These are phyloP conservation scores for Eudorina sp. DNA, from an alignment of 139 green algal genomes.

Conservation along the genomic window DNA sequence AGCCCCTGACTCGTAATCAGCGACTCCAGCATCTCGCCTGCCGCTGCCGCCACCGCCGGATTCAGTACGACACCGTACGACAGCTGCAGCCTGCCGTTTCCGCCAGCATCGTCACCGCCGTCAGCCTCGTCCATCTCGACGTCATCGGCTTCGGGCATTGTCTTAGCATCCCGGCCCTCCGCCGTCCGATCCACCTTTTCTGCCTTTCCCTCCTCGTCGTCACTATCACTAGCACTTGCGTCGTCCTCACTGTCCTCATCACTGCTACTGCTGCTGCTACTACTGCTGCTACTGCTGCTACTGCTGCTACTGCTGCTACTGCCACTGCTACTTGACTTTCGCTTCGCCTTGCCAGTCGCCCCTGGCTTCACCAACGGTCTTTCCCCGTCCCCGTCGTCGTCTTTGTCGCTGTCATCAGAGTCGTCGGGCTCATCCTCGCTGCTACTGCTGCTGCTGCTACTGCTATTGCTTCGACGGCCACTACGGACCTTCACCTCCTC, in stretches of 20 bases:
- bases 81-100: neutral
- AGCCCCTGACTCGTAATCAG: neutral
- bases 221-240: neutral
- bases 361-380: neutral
- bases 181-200: no score
- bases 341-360: neutral
- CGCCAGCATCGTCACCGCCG: neutral
- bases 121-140: neutral
- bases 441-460: neutral
- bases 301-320: neutral
- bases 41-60: neutral
- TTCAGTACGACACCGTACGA: slow-evolving; percentile 15
- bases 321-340: neutral
- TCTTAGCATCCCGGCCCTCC: no score
- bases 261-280: slow-evolving; percentile 14
- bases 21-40: slow-evolving; percentile 10
- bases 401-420: neutral
- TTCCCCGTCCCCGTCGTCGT: neutral
- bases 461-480: neutral
- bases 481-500: no score
- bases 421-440: neutral
- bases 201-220: neutral
- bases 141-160: no score
- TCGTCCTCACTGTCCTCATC: neutral
- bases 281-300: neutral